These are phyloP conservation scores for Peterozyma toletana DNA, from an alignment of 805 yeast genomes.

Conservation along the genomic window DNA sequence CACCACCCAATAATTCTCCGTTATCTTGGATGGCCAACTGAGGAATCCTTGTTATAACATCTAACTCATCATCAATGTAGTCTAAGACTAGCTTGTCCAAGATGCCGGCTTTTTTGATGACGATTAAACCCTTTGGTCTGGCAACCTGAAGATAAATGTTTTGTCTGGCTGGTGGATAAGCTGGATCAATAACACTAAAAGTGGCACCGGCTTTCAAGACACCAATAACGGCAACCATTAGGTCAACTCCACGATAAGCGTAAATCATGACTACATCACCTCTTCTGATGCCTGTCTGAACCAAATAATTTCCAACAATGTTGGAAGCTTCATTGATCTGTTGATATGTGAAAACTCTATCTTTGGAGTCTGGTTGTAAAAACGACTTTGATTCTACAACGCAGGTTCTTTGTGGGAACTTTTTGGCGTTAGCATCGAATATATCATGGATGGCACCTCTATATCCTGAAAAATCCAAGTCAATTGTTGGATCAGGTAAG, in stretches of 20 bases:
- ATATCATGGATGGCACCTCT: constrained; percentile 97
- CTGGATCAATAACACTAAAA: constrained; percentile 97
- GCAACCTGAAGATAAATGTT: constrained; percentile 91
- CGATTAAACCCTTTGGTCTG: constrained; percentile 84
- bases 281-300: constrained; percentile 69
- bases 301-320: constrained; percentile 83
- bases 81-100: constrained; percentile 73
- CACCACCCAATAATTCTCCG: constrained; percentile 66
- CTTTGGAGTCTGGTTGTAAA: constrained; percentile 40
- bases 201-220: constrained; percentile 98
- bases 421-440: constrained; percentile 78
- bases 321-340: constrained; percentile 93
- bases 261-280: constrained; percentile 98
- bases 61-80: constrained; percentile 66
- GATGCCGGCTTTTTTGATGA: constrained; percentile 83
- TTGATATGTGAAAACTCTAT: constrained; percentile 73
- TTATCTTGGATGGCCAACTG: constrained; percentile 71
- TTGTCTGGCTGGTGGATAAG: constrained; percentile 98
- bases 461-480: constrained; percentile 85
- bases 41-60: constrained; percentile 67
- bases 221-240: constrained; percentile 96
- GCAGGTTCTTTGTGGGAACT: constrained; percentile 81
- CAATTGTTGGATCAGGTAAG: constrained; percentile 82
- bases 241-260: constrained; percentile 95
- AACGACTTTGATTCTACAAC: constrained; percentile 86